These are phyloP conservation scores for Achaetomium macrosporum DNA, from an alignment of 2,329 filamentous ascomycete genomes.

Conservation along the genomic window DNA sequence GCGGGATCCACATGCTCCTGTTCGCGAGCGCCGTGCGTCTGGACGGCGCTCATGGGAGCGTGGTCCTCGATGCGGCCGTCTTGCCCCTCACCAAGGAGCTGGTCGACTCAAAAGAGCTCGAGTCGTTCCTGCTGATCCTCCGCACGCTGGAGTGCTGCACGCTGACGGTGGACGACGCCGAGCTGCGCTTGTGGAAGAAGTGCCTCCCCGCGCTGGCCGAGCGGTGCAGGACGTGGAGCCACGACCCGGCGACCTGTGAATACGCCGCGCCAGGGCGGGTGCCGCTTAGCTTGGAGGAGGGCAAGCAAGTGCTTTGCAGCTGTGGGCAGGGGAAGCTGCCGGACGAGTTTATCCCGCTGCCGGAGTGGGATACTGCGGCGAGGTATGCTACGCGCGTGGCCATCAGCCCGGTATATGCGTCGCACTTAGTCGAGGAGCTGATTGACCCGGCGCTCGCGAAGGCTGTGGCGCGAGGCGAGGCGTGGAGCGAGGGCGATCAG, in stretches of 20 bases:
- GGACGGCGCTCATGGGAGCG: constrained; percentile 36
- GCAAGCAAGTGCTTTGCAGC: constrained; percentile 37
- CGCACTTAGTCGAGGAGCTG: constrained; percentile 38
- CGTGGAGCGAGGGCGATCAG: neutral
- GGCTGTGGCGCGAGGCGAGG: neutral
- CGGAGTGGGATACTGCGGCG: constrained; percentile 38
- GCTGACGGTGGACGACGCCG: constrained; percentile 45
- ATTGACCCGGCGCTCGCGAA: constrained; percentile 23
- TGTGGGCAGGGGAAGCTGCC: constrained; percentile 42
- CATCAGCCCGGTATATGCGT: constrained; percentile 50
- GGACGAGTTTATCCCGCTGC: constrained; percentile 34
- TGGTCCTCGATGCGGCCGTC: constrained; percentile 43
- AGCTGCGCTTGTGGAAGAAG: constrained; percentile 49
- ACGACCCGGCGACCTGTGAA: constrained; percentile 36
- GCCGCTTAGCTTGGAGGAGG: constrained; percentile 35
- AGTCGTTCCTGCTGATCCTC: constrained; percentile 35
- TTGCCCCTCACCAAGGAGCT: constrained; percentile 38
- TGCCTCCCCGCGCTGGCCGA: constrained; percentile 40
- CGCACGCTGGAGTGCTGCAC: constrained; percentile 33
- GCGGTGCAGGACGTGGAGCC: constrained; percentile 44
- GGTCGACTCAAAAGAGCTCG: constrained; percentile 30
- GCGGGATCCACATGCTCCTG: constrained; percentile 37
- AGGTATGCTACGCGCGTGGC: constrained; percentile 48
- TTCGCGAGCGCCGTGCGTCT: constrained; percentile 41
- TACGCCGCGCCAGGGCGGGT: constrained; percentile 34